Conservation (phyloP, 148 eudicot genomes). For the Vaccinium corymbosum region DNA sequence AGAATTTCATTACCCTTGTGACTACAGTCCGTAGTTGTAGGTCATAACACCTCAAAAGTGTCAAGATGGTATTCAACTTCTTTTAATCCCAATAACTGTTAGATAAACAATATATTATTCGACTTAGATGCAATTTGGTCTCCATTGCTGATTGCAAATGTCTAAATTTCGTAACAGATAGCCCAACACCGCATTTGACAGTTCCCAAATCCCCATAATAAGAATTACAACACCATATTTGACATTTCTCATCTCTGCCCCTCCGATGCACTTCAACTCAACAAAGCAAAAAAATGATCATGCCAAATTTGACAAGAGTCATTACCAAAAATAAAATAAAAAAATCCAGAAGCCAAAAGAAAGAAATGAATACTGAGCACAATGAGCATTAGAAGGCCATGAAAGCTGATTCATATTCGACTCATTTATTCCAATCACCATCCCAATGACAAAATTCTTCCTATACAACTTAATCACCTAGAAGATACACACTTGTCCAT, state of each 20-base stretch:
- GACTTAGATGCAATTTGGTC: neutral
- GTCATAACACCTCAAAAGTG: neutral
- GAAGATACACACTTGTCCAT: neutral
- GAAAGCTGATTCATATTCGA: neutral
- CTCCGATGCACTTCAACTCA: neutral
- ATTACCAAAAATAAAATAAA: too few species aligned
- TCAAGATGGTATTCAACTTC: neutral
- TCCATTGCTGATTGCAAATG: neutral
- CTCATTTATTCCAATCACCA: neutral
- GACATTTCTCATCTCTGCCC: neutral
- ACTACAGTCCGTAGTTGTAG: neutral
- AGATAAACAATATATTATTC: neutral
- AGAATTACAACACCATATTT: neutral
- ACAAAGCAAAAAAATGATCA: neutral
- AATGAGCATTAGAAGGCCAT: neutral
- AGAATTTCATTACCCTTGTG: neutral
- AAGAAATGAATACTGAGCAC: neutral
- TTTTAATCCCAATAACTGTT: neutral
- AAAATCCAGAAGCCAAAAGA: neutral
- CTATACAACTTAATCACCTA: neutral
- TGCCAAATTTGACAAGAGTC: neutral
- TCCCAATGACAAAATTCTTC: neutral
- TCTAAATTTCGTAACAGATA: neutral
- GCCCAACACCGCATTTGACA: neutral
- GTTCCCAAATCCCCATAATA: neutral